Conservation (phyloP, 2,329 filamentous ascomycete genomes). For the Cyphellophora europaea region DNA sequence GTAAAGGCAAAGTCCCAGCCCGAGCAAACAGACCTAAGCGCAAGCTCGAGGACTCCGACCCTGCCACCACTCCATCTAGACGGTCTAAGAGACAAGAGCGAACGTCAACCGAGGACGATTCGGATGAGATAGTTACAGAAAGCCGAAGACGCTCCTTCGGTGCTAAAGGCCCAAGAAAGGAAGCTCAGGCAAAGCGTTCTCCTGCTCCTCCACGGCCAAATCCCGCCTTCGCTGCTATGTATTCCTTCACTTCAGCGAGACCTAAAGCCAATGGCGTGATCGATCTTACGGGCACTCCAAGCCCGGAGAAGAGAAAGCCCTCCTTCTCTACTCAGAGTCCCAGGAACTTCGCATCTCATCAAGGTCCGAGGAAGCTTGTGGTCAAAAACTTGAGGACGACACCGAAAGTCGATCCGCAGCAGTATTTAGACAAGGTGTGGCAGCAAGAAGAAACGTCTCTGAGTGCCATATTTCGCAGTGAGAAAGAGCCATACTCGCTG, state of each 20-base stretch:
- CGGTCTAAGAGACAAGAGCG: neutral
- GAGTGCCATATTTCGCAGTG: conserved; percentile 59
- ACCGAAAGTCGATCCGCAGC: conserved; percentile 56
- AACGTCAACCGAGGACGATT: neutral
- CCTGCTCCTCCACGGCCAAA: too few relatives aligned
- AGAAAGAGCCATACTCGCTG: conserved; percentile 59
- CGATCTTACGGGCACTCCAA: conserved; percentile 36
- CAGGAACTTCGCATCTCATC: conserved; percentile 58
- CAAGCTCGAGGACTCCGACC: too few relatives aligned
- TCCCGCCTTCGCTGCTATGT: conserved; percentile 40
- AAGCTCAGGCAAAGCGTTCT: too few relatives aligned
- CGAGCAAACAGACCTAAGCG: neutral
- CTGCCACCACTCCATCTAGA: neutral
- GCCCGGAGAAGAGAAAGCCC: conserved; percentile 24
- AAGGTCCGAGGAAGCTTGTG: conserved; percentile 75
- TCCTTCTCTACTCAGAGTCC: conserved; percentile 21
- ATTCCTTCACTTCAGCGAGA: conserved; percentile 37
- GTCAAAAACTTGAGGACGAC: conserved; percentile 79
- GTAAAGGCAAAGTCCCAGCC: neutral
- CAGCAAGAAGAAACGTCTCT: conserved; percentile 65
- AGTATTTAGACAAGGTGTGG: conserved; percentile 71
- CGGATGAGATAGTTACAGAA: neutral
- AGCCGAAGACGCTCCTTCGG: too few relatives aligned
- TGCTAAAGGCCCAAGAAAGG: too few relatives aligned
- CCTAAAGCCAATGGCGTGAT: conserved; percentile 29